These are phyloP conservation scores for Zalaria obscura DNA, from an alignment of 2,329 filamentous ascomycete species.

Conservation along the genomic window DNA sequence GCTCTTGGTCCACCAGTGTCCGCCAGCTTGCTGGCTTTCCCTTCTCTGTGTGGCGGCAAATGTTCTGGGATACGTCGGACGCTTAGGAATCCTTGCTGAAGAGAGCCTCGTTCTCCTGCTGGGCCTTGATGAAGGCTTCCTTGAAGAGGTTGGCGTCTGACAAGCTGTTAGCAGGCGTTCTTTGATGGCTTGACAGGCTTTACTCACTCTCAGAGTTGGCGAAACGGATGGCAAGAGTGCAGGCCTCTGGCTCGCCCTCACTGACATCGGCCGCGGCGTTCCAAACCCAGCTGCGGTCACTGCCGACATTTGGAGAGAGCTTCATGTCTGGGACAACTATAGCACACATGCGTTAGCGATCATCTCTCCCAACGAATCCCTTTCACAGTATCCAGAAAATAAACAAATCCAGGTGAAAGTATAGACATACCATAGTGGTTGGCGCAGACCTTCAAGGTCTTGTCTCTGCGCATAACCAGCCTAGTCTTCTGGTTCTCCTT, in stretches of 20 bases:
- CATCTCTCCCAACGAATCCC: slow-evolving; percentile 1
- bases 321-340: slow-evolving; percentile 97
- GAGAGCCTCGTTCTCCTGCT: slow-evolving; percentile 85
- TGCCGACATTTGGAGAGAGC: slow-evolving; percentile 93
- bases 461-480: slow-evolving; percentile 96
- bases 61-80: no score
- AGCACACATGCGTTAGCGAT: slow-evolving; percentile 5
- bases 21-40: no score
- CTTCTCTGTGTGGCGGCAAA: no score
- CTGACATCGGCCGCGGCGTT: slow-evolving; percentile 95
- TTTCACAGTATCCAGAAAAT: not conserved
- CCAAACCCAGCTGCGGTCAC: slow-evolving; percentile 98
- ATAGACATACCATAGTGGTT: slow-evolving; percentile 86
- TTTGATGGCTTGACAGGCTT: not conserved
- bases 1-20: no score
- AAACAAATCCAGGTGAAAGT: not conserved
- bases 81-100: slow-evolving; percentile 37
- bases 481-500: slow-evolving; percentile 97
- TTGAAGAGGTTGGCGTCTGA: slow-evolving; percentile 94
- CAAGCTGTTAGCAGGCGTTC: slow-evolving; percentile 4
- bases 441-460: slow-evolving; percentile 99
- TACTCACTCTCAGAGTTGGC: slow-evolving; percentile 89
- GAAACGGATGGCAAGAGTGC: slow-evolving; percentile 92
- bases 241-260: slow-evolving; percentile 92
- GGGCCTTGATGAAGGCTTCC: slow-evolving; percentile 91